These are phyloP conservation scores for Ustilago lituana DNA, from an alignment of 1,284 basidiomycete species.

Conservation along the genomic window DNA sequence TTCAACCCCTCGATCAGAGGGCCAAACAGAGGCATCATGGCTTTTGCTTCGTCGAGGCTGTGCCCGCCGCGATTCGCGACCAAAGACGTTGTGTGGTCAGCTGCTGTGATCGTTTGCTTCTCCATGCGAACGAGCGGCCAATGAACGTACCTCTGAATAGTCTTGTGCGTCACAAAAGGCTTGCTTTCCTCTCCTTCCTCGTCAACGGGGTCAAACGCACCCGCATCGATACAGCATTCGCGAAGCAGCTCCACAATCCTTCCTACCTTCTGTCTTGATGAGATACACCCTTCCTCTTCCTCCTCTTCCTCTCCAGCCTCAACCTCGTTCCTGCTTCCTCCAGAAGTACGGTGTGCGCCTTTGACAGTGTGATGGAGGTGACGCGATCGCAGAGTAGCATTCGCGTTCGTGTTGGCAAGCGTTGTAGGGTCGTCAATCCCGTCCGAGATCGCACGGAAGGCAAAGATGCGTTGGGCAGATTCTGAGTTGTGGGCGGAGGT, in stretches of 20 bases:
- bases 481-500: constrained; percentile 2
- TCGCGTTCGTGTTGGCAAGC: not conserved
- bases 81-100: too few relatives aligned
- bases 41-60: constrained; percentile 59
- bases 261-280: constrained; percentile 78
- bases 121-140: too few relatives aligned
- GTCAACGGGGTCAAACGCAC: constrained; percentile 38
- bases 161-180: constrained; percentile 46
- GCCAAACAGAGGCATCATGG: constrained; percentile 52
- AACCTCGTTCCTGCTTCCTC: not conserved
- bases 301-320: constrained; percentile 13
- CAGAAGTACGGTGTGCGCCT: not conserved
- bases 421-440: constrained; percentile 29
- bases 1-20: constrained; percentile 59
- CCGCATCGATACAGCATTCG: constrained; percentile 72
- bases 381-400: constrained; percentile 17
- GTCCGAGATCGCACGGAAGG: constrained; percentile 58
- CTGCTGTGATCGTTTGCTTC: too few relatives aligned
- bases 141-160: constrained; percentile 53
- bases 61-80: too few relatives aligned
- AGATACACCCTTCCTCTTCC: constrained; percentile 14
- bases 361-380: constrained; percentile 35
- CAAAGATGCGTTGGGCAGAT: constrained; percentile 35
- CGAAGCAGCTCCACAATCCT: constrained; percentile 81
- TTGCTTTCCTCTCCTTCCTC: constrained; percentile 5